These are phyloP conservation scores for Penicillium robsamsonii DNA, from an alignment of 495 filamentous ascomycete species.

Conservation along the genomic window DNA sequence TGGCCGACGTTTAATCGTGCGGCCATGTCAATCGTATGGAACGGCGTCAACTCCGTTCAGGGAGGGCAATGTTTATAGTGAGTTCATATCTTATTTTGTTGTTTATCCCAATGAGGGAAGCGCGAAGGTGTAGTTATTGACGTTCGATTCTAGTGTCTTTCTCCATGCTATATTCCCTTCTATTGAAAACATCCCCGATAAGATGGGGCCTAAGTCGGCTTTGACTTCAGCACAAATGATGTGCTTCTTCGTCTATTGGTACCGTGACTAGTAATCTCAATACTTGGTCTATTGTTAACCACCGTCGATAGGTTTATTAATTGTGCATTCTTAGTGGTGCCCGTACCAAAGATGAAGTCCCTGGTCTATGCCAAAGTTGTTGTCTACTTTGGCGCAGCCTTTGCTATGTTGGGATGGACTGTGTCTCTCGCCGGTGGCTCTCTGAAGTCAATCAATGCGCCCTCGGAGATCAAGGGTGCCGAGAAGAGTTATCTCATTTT, in stretches of 20 bases:
- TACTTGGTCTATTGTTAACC: neutral
- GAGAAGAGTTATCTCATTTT: constrained; percentile 32
- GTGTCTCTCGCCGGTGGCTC: constrained; percentile 29
- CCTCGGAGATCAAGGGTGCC: constrained; percentile 29
- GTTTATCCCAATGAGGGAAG: neutral
- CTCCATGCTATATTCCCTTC: constrained; percentile 37
- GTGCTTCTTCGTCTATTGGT: constrained; percentile 37
- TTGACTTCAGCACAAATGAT: constrained; percentile 38
- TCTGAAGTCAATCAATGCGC: constrained; percentile 21
- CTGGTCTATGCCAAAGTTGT: constrained; percentile 36
- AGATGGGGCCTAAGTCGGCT: constrained; percentile 35
- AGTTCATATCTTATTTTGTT: neutral
- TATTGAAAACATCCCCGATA: constrained; percentile 33
- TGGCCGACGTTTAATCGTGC: constrained; percentile 42
- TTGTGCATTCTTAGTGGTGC: constrained; percentile 35
- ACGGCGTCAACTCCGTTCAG: constrained; percentile 38
- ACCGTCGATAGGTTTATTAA: constrained; percentile 24
- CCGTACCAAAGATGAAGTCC: constrained; percentile 36
- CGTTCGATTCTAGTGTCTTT: constrained; percentile 25
- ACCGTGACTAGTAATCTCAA: neutral
- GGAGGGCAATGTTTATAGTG: constrained; percentile 40
- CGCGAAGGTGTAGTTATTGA: neutral
- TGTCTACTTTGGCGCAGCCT: constrained; percentile 31
- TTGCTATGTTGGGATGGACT: constrained; percentile 38
- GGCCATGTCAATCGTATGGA: constrained; percentile 41